phyloP scores from a whole-genome alignment of 352 stramenopile genomes.

The Pythium utonaiense region DNA sequence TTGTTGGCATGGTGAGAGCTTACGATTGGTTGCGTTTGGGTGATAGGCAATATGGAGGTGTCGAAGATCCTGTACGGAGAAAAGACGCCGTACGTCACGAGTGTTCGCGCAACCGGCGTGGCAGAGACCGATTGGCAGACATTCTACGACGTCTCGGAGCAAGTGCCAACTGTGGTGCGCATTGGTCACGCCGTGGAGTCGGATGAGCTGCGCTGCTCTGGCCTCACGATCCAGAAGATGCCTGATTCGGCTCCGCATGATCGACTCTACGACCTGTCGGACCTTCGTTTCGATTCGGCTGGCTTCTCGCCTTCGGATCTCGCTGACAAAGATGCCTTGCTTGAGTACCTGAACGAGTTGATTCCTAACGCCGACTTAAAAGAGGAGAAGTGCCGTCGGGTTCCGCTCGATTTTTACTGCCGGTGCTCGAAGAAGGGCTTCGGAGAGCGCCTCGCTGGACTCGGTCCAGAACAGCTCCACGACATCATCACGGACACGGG shows the following conservation, averaged over 20 bases:
- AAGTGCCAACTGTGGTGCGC: constrained; percentile 79
- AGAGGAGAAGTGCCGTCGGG: constrained; percentile 45
- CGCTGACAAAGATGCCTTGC: constrained; percentile 47
- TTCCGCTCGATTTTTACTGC: constrained; percentile 82
- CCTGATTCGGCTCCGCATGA: constrained; percentile 48
- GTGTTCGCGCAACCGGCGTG: constrained; percentile 54
- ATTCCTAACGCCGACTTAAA: constrained; percentile 67
- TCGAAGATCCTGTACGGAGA: constrained; percentile 77
- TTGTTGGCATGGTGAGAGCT: too few species aligned
- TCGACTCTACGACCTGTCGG: constrained; percentile 55
- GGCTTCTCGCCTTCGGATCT: constrained; percentile 45
- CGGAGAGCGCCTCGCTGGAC: constrained; percentile 40
- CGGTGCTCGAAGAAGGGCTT: constrained; percentile 80
- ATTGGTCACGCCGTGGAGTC: constrained; percentile 53
- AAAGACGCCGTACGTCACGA: constrained; percentile 76
- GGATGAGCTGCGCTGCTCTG: constrained; percentile 55
- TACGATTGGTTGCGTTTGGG: background rate
- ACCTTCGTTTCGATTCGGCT: constrained; percentile 56
- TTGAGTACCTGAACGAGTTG: constrained; percentile 73
- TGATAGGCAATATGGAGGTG: constrained; percentile 55
- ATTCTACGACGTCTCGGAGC: constrained; percentile 83
- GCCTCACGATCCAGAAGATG: constrained; percentile 84
- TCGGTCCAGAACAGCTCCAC: constrained; percentile 45
- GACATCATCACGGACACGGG: constrained; percentile 47
- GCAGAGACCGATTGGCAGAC: constrained; percentile 75